These are phyloP conservation scores for Backusella luteola DNA, from an alignment of 192 early-diverging fungal species.

Conservation along the genomic window DNA sequence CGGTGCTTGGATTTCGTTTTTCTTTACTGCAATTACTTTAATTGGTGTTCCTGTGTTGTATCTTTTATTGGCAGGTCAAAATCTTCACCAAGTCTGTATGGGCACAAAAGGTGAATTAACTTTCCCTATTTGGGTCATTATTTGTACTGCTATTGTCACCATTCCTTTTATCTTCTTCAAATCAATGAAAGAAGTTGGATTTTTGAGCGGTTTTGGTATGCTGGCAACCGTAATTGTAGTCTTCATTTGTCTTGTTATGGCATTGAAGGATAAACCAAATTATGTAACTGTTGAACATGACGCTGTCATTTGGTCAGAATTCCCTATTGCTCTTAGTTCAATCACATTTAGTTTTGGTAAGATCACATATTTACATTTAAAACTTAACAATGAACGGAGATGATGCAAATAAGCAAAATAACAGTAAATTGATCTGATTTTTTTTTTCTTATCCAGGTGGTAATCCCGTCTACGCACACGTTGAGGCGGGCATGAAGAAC, in stretches of 20 bases:
- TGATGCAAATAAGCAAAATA: background rate
- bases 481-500: constrained; percentile 70
- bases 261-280: constrained; percentile 37
- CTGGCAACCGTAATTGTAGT: constrained; percentile 68
- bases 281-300: constrained; percentile 22
- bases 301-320: constrained; percentile 44
- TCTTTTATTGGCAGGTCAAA: constrained; percentile 66
- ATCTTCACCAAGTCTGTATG: constrained; percentile 56
- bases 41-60: constrained; percentile 69
- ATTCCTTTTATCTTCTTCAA: constrained; percentile 68
- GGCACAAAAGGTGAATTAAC: constrained; percentile 42
- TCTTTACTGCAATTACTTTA: constrained; percentile 60
- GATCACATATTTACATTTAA: background rate
- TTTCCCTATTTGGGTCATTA: constrained; percentile 54
- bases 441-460: constrained; percentile 37
- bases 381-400: background rate
- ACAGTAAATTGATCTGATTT: background rate
- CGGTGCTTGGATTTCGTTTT: constrained; percentile 58
- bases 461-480: constrained; percentile 79
- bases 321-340: constrained; percentile 66
- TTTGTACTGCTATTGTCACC: constrained; percentile 55
- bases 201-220: constrained; percentile 66
- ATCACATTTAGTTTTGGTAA: constrained; percentile 44
- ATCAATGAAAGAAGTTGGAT: constrained; percentile 74
- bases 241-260: constrained; percentile 54